Evolutionary conservation across 164 flowering plant genomes (phyloP).

Genomic region (Aristolochia fimbriata): DNA sequence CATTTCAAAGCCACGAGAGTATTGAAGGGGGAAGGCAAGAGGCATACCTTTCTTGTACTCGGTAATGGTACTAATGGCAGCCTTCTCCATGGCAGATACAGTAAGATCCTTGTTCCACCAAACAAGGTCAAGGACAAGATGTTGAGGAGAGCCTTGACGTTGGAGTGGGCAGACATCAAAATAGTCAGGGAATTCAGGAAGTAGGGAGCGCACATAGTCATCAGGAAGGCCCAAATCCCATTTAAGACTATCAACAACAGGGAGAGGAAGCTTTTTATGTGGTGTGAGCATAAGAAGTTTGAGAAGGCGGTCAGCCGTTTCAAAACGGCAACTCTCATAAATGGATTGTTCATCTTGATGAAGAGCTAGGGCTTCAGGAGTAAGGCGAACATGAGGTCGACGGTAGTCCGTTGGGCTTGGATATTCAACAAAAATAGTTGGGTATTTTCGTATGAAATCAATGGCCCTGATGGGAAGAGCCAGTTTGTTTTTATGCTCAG

Average conservation of each 20-base stretch:
- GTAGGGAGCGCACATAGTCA: slow-evolving; percentile 36
- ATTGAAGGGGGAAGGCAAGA: slow-evolving; percentile 46
- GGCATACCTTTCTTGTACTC: slow-evolving; percentile 32
- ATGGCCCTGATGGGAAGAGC: slow-evolving; percentile 49
- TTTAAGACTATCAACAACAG: slow-evolving; percentile 36
- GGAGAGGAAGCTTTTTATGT: slow-evolving; percentile 38
- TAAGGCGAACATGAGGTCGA: slow-evolving; percentile 62
- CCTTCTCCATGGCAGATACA: slow-evolving; percentile 47
- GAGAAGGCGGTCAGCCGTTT: slow-evolving; percentile 55
- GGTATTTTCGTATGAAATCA: slow-evolving; percentile 60
- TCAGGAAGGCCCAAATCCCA: slow-evolving; percentile 87
- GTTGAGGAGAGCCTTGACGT: background rate
- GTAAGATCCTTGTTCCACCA: slow-evolving; percentile 66
- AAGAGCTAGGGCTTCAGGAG: slow-evolving; percentile 40
- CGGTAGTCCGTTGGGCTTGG: slow-evolving; percentile 29
- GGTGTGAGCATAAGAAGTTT: slow-evolving; percentile 65
- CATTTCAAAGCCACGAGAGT: slow-evolving; percentile 63
- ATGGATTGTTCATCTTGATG: slow-evolving; percentile 52
- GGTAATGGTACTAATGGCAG: slow-evolving; percentile 9
- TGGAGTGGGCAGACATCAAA: slow-evolving; percentile 24
- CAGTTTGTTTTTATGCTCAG: slow-evolving; percentile 38
- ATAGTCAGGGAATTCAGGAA: slow-evolving; percentile 74
- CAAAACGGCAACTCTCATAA: slow-evolving; percentile 26
- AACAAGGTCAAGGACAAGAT: slow-evolving; percentile 57
- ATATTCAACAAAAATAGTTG: slow-evolving; percentile 57